Evolutionary conservation across 805 yeast genomes (phyloP), one percentile per base, ranked within the genome.

Genomic region (Wickerhamomyces ciferrii): DNA sequence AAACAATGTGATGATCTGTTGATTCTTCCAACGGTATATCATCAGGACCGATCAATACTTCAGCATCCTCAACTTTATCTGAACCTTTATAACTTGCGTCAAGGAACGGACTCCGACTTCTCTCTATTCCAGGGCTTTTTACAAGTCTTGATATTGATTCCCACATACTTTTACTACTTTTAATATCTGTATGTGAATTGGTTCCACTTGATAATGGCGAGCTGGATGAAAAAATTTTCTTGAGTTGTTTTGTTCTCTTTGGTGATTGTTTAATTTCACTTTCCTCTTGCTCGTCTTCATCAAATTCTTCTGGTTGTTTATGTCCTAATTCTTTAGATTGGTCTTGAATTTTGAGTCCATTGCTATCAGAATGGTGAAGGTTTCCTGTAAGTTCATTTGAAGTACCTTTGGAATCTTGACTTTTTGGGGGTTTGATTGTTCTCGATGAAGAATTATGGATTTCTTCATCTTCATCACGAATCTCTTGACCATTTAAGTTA

Each of bases 1-100:
- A 4, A 3, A 14, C 41, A 24, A 59, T 57, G 41, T 56, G 57
- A 41, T 60, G 60, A 42, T 57, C 61, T 3, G 62, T 60, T 19
- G 62, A 58, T 31, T 59, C 63, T 46, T 57, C 63, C 17, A 59
- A 50, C n/a, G 63, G 63, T 11, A 27, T 54, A 38, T 59, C 63
- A 40, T 54, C 52, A 3, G 51, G 39, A 0, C 43, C 50, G 21
- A 51, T 43, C 1, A 47, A 17, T 4, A 35, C 37, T 10, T 42
- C 50, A 13, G 43, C 4, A 7, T 34, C 39, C 4, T 25, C 46
- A 17, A 57, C 51, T 10, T 44, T 42, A 41, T 55, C 60, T 10
- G 47, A 21, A 2, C 60, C 61, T 37, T 46, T 44, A 29, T 53
- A 53, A 10, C 23, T 32, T 2, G 46, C 46, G 46, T 59, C 63